Base-by-base conservation (phyloP, 345 rosid genomes). In the Excoecaria agallocha region DNA sequence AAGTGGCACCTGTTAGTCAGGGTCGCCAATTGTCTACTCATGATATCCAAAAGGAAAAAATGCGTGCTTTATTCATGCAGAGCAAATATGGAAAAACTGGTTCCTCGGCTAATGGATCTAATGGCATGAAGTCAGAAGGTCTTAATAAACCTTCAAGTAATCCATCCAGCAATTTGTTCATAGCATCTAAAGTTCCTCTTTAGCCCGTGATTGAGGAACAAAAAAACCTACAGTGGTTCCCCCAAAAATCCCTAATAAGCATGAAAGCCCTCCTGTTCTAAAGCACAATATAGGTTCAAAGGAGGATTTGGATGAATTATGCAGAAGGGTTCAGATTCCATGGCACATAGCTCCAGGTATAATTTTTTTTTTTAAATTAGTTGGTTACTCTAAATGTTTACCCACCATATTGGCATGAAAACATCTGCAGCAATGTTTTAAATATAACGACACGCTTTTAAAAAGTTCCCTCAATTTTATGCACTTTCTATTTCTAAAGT, bases 1-100 rank as follows among this genome's bases (percentile, higher is more conserved):
- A 88, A 82, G 70, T 84, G 65, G 89, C 76, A 46, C 71, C 93
- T 74, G 72, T 81, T 76, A 81, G 80, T 82, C 90, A 84, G 74
- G 85, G 92, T 67, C 98, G 98, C 64, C 99, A 98, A 22, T 88
- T 96, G 94, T 93, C 99, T 71, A 93, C 93, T 56, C 98, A 96
- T 86, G 99, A 96, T 85, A 93, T 93, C 81, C 97, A 93, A 84
- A 96, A 96, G 79, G 99, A 95, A 67, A 96, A 96, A 82, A 83
- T 90, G 92, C 97, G 96, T 72, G 95, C 96, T 59, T 81, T 82
- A 25, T 87, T 79, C 84, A 91, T 89, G 96, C 93, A 93, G 77
- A 84, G 87, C 83, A 96, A 87, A 85, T 79, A 89, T 78, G 88
- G 86, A 61, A 91, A 86, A 85, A 72, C 82, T 68, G 84, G 78